Evolutionary conservation across 1,284 basidiomycete species (phyloP), one percentile per base, ranked within the genome.

Genomic region (Marasmius oreades): DNA sequence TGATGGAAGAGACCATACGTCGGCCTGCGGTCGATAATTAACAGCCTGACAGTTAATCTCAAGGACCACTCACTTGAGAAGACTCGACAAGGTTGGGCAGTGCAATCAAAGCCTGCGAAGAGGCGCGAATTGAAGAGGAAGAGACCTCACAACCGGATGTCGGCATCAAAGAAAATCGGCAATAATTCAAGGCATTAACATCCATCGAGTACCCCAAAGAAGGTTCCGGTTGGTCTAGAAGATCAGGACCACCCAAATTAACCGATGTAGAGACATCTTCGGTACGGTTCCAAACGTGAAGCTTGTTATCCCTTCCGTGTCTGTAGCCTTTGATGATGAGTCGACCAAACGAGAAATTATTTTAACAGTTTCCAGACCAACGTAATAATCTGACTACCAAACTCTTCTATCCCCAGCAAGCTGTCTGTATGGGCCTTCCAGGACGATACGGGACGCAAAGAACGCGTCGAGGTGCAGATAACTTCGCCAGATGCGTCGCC

Each of bases 101-200:
- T 0, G 90, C 92, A 43, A 96, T 68, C 47, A 92, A 69, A 0
- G 83, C 85, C 39, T 72, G 22, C 5, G 33, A 11, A 36, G 26
- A 24, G 22, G 37, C 7, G 24, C 20, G 10, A 33, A 31, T 23
- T 12, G 57, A 52, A 22, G 52, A 54, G 6, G 61, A 51, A n/a
- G 39, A 28, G n/a, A 37, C 34, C 7, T 28, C 53, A 51, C 37
- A 26, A n/a, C 22, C 23, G 6, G 54, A 52, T 14, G 34, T 26
- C 20, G 31, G 24, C 23, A 81, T 64, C 0, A 90, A 66, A 3
- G 85, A 82, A 67, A 95, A 94, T 1, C 86, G 83, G 70, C 93
- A 95, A 67, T 90, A 96, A 68, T 95, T 96, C 60, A 96, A 77
- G 1, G 93, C 84, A 68, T 96, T 97, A 57, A 93, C 86, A 64